These are phyloP conservation scores for Beauveria caledonica DNA, from an alignment of 2,329 filamentous ascomycete genomes.

Conservation along the genomic window DNA sequence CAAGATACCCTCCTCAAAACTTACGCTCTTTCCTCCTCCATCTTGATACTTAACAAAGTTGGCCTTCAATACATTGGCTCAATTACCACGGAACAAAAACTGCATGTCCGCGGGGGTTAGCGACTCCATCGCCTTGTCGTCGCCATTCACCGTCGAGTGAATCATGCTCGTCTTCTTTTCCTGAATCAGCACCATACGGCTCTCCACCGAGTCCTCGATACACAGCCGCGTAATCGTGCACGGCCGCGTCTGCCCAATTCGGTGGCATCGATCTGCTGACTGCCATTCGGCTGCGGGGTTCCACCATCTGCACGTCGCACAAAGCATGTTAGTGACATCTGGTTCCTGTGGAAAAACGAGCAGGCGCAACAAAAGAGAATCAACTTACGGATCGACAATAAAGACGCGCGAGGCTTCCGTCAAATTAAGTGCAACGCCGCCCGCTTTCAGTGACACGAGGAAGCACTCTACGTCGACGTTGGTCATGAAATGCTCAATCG, in stretches of 20 bases:
- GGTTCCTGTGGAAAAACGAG: too few relatives aligned
- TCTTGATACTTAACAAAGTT: not conserved
- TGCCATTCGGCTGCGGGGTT: conserved; percentile 99
- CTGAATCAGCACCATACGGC: conserved; percentile 87
- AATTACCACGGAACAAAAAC: conserved; percentile 72
- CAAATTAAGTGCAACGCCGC: conserved; percentile 88
- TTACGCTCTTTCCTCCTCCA: too few relatives aligned
- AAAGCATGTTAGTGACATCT: conserved; percentile 18
- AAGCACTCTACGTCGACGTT: conserved; percentile 94
- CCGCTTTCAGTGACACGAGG: conserved; percentile 89
- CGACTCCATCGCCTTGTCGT: conserved; percentile 85
- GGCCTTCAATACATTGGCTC: not conserved
- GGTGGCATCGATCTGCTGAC: conserved; percentile 86
- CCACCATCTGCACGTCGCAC: conserved; percentile 69
- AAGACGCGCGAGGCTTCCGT: conserved; percentile 93
- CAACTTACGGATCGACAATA: conserved; percentile 84
- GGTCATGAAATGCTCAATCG: conserved; percentile 94
- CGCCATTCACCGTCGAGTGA: conserved; percentile 89
- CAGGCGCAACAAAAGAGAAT: not conserved
- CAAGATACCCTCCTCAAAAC: not conserved
- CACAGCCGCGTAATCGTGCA: conserved; percentile 91
- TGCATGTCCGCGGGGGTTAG: conserved; percentile 87
- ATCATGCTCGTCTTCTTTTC: conserved; percentile 99
- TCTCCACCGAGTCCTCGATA: conserved; percentile 96
- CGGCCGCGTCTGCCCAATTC: conserved; percentile 88